Evolutionary conservation across 345 rosid genomes (phyloP).

Genomic region (Syzygium jambos): DNA sequence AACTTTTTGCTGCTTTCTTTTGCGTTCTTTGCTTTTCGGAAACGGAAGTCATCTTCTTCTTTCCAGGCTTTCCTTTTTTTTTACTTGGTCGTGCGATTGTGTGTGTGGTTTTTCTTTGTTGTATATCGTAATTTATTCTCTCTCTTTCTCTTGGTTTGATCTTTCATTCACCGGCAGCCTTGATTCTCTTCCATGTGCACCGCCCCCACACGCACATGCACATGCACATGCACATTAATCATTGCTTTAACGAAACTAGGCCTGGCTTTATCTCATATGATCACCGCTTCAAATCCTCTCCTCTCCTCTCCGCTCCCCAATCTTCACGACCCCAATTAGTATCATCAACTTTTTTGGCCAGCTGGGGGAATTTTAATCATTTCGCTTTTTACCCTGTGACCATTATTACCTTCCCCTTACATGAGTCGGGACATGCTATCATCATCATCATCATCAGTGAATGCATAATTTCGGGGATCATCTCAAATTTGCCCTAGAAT

Average conservation of each 20-base stretch:
- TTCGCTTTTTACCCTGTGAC: not conserved
- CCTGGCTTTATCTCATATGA: not conserved
- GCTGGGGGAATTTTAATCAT: not conserved
- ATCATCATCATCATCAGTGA: not conserved
- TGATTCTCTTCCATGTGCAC: conserved; percentile 1
- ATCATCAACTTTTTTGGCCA: not conserved
- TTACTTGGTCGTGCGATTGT: not conserved
- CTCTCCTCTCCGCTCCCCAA: not conserved
- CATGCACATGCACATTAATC: not conserved
- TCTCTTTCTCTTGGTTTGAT: not conserved
- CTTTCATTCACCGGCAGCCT: not conserved
- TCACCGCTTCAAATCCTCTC: not conserved
- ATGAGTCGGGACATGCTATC: not conserved
- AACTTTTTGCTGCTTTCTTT: not conserved
- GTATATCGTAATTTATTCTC: not conserved
- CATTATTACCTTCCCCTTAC: not conserved
- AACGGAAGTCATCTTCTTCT: not conserved
- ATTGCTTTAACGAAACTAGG: not conserved
- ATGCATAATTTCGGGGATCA: not conserved
- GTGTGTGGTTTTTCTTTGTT: not conserved
- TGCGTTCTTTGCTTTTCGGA: not conserved
- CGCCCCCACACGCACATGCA: not conserved
- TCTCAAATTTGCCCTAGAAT: not conserved
- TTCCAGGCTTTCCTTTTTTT: not conserved
- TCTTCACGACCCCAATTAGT: not conserved